Evolutionary conservation across 1,284 basidiomycete species (phyloP).

Genomic region (Ceratobasidium sp.): DNA sequence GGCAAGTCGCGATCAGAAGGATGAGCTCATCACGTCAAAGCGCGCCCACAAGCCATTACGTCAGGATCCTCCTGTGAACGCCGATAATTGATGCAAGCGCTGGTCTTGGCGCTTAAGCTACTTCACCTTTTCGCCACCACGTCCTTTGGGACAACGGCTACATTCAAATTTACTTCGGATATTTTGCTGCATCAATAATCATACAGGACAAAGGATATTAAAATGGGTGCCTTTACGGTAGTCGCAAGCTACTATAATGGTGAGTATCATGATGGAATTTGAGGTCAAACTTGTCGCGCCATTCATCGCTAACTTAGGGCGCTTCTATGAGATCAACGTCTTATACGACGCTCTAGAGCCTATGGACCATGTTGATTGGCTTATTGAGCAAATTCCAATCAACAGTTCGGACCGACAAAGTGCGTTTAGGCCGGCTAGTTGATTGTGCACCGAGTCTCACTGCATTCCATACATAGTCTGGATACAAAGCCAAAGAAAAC

Average conservation of each 20-base stretch:
- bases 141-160: no score
- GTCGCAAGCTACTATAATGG: slow-evolving; percentile 2
- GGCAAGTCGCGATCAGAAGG: slow-evolving; percentile 1
- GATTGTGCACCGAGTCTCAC: not conserved
- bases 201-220: no score
- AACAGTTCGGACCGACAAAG: not conserved
- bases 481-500: not conserved
- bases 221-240: not conserved
- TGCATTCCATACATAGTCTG: not conserved
- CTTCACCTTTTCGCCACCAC: no score
- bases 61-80: no score
- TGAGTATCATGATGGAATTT: not conserved
- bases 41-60: no score
- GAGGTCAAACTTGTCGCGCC: slow-evolving; percentile 19
- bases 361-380: not conserved
- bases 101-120: no score
- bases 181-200: no score
- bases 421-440: not conserved
- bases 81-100: no score
- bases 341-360: no score
- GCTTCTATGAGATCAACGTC: slow-evolving; percentile 6
- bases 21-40: no score
- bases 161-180: no score
- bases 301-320: not conserved
- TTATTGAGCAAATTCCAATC: not conserved